Conservation (phyloP, 148 eudicot genomes). For the Amaranthus palmeri region DNA sequence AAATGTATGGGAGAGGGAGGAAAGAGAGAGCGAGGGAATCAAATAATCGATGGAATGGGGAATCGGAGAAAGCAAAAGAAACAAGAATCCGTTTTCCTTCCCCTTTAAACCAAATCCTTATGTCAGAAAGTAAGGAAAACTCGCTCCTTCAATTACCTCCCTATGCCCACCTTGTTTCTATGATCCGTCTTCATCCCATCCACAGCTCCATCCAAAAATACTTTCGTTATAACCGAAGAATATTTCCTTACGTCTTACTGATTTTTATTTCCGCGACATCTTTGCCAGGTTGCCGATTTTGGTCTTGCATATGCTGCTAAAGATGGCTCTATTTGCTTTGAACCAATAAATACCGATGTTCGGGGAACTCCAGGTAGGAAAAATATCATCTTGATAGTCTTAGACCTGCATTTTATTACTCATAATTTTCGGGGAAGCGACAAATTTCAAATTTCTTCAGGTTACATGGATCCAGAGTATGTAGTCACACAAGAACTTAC, state of each 20-base stretch:
- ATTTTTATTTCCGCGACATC: constrained; percentile 5
- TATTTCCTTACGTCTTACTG: neutral
- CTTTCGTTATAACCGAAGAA: neutral
- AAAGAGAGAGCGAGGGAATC: too few relatives aligned
- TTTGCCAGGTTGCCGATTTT: constrained; percentile 84
- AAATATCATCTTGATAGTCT: neutral
- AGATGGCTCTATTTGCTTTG: constrained; percentile 86
- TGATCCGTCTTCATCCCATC: too few relatives aligned
- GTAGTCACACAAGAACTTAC: constrained; percentile 77
- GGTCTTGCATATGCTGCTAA: constrained; percentile 92
- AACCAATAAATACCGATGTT: constrained; percentile 83
- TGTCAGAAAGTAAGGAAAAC: too few relatives aligned
- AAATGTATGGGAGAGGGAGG: too few relatives aligned
- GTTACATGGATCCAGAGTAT: constrained; percentile 97
- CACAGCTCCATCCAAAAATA: too few relatives aligned
- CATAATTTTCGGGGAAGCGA: too few relatives aligned
- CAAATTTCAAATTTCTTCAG: constrained; percentile 32
- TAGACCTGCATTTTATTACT: neutral
- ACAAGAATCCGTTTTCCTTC: too few relatives aligned
- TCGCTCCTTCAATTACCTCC: too few relatives aligned
- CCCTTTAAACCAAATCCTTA: too few relatives aligned
- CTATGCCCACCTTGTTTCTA: too few relatives aligned
- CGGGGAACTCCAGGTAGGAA: constrained; percentile 89
- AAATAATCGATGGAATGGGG: too few relatives aligned
- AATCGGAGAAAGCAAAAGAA: too few relatives aligned